Base-by-base conservation (phyloP, 352 stramenopile species). In the Globisporangium camurandrum region DNA sequence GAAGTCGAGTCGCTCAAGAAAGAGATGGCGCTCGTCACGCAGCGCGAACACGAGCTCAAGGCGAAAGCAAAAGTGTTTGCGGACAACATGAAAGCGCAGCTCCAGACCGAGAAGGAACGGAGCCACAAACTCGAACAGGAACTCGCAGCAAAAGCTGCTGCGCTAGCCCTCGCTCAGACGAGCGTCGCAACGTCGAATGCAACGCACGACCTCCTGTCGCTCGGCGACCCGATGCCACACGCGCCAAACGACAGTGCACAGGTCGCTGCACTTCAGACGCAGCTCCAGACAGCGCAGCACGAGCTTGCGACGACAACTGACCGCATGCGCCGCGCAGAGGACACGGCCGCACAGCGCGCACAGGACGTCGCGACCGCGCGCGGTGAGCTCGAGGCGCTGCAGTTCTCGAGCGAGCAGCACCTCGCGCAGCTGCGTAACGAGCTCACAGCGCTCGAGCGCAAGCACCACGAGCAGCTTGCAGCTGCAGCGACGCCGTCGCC, bases 41-140 rank as follows among this genome's bases (percentile, higher is more conserved):
- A 71, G n/a, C 71, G 67, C 24, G 69, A 85, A 46, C 69, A 71
- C 39, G 75, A 89, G 26, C 58, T 89, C 47, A 87, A 87, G 46
- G 54, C 60, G n/a, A 71, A 74, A 11, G 75, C 73, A 42, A 89
- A 89, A 51, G 61, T 66, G 12, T 86, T 84, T 42, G 73, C 78
- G 0, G 78, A 89, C 51, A 68, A 50, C 41, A 83, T 89, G 65
- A 86, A 79, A 49, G 59, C 60, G 28, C 75, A 89, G 34, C 47
- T 89, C 3, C 64, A 84, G 44, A 47, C 53, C 0, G 79, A 90
- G 47, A 85, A 84, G 39, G 61, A 85, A 17, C 82, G 79, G 55
- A 54, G 57, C 16, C 58, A 55, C 23, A 59, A 51, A 3, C 57
- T 87, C 4, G 78, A 89, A 59, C 64, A 64, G 9, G 60, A 81